Conservation (phyloP, 108 stramenopile genomes). For the Skeletonema costatum region DNA sequence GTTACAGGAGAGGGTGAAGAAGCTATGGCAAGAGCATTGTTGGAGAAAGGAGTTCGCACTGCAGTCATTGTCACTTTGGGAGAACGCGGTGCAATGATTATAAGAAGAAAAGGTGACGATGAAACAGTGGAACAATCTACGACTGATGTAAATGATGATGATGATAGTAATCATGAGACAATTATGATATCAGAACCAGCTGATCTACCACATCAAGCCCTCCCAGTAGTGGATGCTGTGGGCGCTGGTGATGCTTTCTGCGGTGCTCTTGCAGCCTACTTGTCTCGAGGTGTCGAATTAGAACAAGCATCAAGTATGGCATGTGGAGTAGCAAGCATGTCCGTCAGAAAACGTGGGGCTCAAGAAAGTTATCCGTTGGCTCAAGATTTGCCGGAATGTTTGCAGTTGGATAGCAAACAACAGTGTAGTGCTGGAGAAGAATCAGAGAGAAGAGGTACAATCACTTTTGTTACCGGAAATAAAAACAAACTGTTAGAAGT, state of each 20-base stretch:
- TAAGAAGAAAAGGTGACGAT: conserved; percentile 32
- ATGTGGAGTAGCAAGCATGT: conserved; percentile 86
- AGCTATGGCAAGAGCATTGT: conserved; percentile 61
- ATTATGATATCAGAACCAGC: conserved; percentile 57
- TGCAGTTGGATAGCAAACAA: conserved; percentile 32
- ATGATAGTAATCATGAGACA: conserved; percentile 18
- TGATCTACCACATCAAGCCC: conserved; percentile 58
- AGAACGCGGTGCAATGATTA: conserved; percentile 81
- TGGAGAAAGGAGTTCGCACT: conserved; percentile 61
- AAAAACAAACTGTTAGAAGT: conserved; percentile 93
- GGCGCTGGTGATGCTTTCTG: conserved; percentile 90
- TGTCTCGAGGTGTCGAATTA: conserved; percentile 64
- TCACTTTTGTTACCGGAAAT: conserved; percentile 94
- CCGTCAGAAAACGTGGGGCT: conserved; percentile 79
- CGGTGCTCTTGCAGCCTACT: conserved; percentile 73
- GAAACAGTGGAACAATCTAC: neutral
- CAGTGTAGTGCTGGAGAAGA: neutral
- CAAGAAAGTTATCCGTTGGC: conserved; percentile 72
- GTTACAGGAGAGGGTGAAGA: conserved; percentile 49
- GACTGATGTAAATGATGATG: conserved; percentile 1
- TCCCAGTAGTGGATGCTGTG: conserved; percentile 82
- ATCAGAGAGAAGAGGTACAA: conserved; percentile 9
- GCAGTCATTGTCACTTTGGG: conserved; percentile 86
- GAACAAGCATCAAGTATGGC: conserved; percentile 63
- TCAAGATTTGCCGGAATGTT: conserved; percentile 67